These are phyloP conservation scores for Phytophthora pseudosyringae DNA, from an alignment of 352 stramenopile species.

Conservation along the genomic window DNA sequence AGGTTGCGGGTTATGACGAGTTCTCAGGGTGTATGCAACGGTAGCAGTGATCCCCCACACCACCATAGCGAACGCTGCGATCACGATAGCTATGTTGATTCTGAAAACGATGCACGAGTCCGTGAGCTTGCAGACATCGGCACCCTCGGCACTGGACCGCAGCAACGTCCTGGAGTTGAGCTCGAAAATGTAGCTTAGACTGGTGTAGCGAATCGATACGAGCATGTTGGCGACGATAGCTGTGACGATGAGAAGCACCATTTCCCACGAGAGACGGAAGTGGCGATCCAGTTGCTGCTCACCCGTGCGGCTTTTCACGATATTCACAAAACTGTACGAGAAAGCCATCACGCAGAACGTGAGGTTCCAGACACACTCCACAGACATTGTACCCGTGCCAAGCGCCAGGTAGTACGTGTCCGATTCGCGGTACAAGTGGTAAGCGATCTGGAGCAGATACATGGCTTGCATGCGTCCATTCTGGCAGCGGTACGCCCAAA, in stretches of 20 bases:
- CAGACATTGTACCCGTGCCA: constrained; percentile 43
- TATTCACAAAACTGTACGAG: constrained; percentile 45
- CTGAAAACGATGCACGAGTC: constrained; percentile 44
- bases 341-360: constrained; percentile 48
- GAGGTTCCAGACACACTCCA: constrained; percentile 46
- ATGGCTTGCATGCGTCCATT: constrained; percentile 45
- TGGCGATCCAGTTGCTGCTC: constrained; percentile 42
- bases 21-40: constrained; percentile 33
- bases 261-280: constrained; percentile 44
- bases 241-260: constrained; percentile 41
- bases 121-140: constrained; percentile 37
- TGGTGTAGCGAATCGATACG: constrained; percentile 38
- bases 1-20: constrained; percentile 32
- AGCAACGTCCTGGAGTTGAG: constrained; percentile 34
- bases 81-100: constrained; percentile 37
- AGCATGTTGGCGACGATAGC: constrained; percentile 35
- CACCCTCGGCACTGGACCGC: constrained; percentile 21
- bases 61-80: constrained; percentile 33
- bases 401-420: constrained; percentile 43
- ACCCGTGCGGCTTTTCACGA: constrained; percentile 38
- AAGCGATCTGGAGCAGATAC: constrained; percentile 44
- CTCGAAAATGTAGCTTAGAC: constrained; percentile 36
- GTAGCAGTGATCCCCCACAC: constrained; percentile 34
- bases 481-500: constrained; percentile 48
- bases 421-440: constrained; percentile 42